Conservation (phyloP, 371 early-diverging fungal genomes). For the Fennellomyces sp. region DNA sequence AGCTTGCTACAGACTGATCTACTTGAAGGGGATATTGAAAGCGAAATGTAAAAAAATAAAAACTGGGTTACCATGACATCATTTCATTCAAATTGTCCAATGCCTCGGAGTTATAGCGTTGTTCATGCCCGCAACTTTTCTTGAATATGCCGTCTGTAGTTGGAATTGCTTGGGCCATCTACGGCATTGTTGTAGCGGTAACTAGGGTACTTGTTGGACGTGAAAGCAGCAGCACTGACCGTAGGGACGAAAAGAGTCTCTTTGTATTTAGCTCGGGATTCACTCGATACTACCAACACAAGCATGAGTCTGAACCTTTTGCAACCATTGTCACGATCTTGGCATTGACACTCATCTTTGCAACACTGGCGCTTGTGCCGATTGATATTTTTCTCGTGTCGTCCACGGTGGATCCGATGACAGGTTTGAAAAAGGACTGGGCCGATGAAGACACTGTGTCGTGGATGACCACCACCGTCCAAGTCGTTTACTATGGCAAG, state of each 20-base stretch:
- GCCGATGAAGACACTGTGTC: slow-evolving; percentile 59
- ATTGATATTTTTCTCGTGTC: slow-evolving; percentile 75
- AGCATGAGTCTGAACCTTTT: slow-evolving; percentile 57
- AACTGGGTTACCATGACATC: background rate
- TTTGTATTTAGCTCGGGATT: slow-evolving; percentile 53
- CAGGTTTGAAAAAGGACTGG: slow-evolving; percentile 67
- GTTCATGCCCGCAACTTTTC: slow-evolving; percentile 4
- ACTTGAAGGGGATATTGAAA: slow-evolving; percentile 55
- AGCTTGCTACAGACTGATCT: slow-evolving; percentile 74
- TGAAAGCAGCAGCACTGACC: background rate
- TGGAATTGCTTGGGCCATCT: slow-evolving; percentile 21
- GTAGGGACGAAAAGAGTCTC: slow-evolving; percentile 31
- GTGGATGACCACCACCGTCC: slow-evolving; percentile 44
- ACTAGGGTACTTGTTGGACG: background rate
- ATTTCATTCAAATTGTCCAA: no score
- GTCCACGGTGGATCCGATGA: slow-evolving; percentile 54
- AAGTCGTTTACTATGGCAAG: slow-evolving; percentile 61
- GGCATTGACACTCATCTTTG: slow-evolving; percentile 55
- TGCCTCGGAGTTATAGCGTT: background rate
- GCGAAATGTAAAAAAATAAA: slow-evolving; percentile 11
- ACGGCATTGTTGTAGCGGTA: slow-evolving; percentile 18
- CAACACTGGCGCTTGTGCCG: slow-evolving; percentile 61
- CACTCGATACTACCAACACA: slow-evolving; percentile 61
- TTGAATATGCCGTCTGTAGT: slow-evolving; percentile 16
- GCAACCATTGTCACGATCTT: slow-evolving; percentile 56